phyloP scores from a whole-genome alignment of 2,329 filamentous ascomycete species.

The Paracamarosporium sp. region DNA sequence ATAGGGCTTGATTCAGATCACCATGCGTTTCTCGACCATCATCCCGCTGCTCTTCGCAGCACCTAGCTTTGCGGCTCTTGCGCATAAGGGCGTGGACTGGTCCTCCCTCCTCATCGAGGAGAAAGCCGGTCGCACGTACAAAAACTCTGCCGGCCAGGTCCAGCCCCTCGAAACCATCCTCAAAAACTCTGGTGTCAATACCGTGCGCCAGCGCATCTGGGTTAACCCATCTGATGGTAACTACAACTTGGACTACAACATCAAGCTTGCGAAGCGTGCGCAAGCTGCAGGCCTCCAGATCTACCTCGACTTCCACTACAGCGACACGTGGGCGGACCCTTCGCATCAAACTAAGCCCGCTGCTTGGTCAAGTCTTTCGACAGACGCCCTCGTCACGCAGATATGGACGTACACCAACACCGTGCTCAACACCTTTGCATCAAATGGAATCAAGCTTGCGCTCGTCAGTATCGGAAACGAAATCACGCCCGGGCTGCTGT shows the following conservation, averaged over 20 bases:
- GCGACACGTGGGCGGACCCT: constrained; percentile 76
- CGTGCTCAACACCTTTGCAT: constrained; percentile 67
- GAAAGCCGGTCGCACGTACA: constrained; percentile 66
- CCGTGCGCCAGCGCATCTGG: constrained; percentile 74
- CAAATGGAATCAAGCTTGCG: constrained; percentile 60
- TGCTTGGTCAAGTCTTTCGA: constrained; percentile 66
- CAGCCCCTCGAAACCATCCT: constrained; percentile 70
- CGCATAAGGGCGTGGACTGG: constrained; percentile 73
- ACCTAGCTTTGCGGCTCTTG: constrained; percentile 56
- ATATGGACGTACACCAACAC: constrained; percentile 73
- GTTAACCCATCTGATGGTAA: constrained; percentile 67
- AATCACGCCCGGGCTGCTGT: constrained; percentile 71
- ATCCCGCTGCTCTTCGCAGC: constrained; percentile 26
- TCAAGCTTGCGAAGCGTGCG: constrained; percentile 70
- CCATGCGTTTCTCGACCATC: constrained; percentile 36
- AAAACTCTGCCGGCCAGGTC: constrained; percentile 59
- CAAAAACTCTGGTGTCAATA: constrained; percentile 68
- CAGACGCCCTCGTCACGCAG: constrained; percentile 65
- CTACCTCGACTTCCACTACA: constrained; percentile 70
- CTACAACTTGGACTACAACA: constrained; percentile 74
- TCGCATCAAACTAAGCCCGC: constrained; percentile 66
- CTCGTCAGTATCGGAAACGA: constrained; percentile 78
- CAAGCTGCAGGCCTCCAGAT: constrained; percentile 67
- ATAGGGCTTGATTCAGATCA: background rate
- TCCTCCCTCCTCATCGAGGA: constrained; percentile 72